These are phyloP conservation scores for Penstemon barbatus DNA, from an alignment of 257 asterid species.

Conservation along the genomic window DNA sequence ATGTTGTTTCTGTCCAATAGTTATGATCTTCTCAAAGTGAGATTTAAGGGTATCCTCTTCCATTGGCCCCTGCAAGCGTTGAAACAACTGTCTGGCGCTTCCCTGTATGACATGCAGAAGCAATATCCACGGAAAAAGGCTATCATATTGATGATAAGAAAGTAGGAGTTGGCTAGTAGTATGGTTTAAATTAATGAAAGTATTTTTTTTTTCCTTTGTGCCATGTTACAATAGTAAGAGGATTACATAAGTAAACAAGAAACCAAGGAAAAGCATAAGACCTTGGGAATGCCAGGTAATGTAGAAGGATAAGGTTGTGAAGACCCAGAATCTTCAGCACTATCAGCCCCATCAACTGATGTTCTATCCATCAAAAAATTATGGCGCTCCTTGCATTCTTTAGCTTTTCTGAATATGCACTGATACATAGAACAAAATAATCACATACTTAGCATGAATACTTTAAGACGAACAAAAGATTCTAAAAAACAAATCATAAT, in stretches of 20 bases:
- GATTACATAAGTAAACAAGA: slow-evolving; percentile 23
- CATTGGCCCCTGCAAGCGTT: slow-evolving; percentile 92
- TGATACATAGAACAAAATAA: slow-evolving; percentile 37
- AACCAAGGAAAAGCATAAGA: slow-evolving; percentile 28
- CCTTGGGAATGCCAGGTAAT: slow-evolving; percentile 98
- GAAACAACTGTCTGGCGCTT: slow-evolving; percentile 92
- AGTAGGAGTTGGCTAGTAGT: slow-evolving; percentile 3
- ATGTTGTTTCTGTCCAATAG: slow-evolving; percentile 66
- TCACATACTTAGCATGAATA: not conserved
- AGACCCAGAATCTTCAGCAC: slow-evolving; percentile 96
- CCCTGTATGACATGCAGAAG: slow-evolving; percentile 64
- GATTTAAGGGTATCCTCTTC: slow-evolving; percentile 90
- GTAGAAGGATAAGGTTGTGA: slow-evolving; percentile 87
- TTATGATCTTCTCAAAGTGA: slow-evolving; percentile 87
- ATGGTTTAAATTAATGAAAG: slow-evolving; percentile 10
- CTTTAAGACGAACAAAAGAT: not conserved
- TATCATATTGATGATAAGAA: slow-evolving; percentile 17
- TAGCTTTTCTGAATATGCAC: slow-evolving; percentile 87
- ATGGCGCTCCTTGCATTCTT: slow-evolving; percentile 94
- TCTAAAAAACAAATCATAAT: not conserved
- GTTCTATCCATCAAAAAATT: slow-evolving; percentile 65
- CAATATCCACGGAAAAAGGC: slow-evolving; percentile 21
- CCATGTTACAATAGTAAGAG: not conserved
- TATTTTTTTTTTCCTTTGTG: not conserved
- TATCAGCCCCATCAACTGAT: slow-evolving; percentile 89